These are phyloP conservation scores for Eucalyptus shirleyi DNA, from an alignment of 345 rosid genomes.

Conservation along the genomic window DNA sequence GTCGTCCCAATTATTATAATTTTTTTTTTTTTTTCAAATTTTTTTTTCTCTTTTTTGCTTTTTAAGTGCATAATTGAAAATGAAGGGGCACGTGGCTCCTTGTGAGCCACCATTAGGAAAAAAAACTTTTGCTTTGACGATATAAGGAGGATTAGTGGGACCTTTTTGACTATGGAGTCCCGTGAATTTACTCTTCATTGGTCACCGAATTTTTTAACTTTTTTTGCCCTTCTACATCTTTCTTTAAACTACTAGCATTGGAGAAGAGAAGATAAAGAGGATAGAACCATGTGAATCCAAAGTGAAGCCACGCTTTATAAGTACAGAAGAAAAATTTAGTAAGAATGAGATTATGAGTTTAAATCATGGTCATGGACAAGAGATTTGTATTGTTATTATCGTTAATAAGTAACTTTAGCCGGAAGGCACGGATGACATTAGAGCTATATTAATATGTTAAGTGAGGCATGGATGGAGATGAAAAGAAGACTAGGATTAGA, in stretches of 20 bases:
- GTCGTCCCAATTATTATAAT: not conserved
- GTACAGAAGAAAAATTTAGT: not conserved
- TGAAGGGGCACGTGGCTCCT: not conserved
- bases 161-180: not conserved
- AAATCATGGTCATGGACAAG: not conserved
- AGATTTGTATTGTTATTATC: not conserved
- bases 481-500: not conserved
- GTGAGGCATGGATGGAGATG: not conserved
- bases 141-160: not conserved
- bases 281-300: not conserved
- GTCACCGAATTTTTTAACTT: not conserved
- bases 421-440: not conserved
- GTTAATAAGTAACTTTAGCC: not conserved
- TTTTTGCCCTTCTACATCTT: not conserved
- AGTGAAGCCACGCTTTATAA: not conserved
- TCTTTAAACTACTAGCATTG: not conserved
- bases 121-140: not conserved
- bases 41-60: not conserved
- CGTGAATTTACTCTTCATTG: not conserved
- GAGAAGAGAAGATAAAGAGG: not conserved
- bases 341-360: not conserved
- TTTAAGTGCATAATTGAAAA: not conserved
- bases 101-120: not conserved
- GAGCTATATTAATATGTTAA: not conserved
- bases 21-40: not conserved